Conservation (phyloP, 176 grass and related monocot species). For the Tuctoria greenei region DNA sequence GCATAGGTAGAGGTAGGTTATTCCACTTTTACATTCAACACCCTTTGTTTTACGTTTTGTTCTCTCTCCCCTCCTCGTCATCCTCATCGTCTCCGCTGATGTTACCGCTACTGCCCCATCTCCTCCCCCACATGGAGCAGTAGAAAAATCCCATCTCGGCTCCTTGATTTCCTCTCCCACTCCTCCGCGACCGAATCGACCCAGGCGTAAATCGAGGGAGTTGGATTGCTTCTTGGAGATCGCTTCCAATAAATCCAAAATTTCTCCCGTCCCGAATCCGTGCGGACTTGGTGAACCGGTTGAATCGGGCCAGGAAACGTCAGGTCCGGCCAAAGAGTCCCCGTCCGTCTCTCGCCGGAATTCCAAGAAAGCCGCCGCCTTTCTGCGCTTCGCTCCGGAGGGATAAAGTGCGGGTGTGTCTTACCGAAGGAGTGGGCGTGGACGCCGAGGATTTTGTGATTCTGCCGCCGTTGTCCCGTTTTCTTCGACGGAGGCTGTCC, state of each 20-base stretch:
- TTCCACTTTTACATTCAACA: slow-evolving; percentile 25
- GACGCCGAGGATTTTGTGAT: slow-evolving; percentile 9
- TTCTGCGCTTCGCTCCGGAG: background rate
- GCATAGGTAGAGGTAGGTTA: slow-evolving; percentile 27
- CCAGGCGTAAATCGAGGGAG: slow-evolving; percentile 24
- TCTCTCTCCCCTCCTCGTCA: background rate
- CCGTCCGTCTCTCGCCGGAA: slow-evolving; percentile 19
- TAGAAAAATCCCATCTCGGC: slow-evolving; percentile 13
- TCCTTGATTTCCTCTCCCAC: background rate
- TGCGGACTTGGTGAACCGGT: slow-evolving; percentile 45
- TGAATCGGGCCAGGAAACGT: slow-evolving; percentile 34
- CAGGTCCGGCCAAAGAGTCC: background rate
- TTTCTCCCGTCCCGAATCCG: slow-evolving; percentile 28
- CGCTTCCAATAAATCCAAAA: slow-evolving; percentile 37
- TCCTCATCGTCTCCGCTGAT: background rate
- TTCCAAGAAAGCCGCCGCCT: slow-evolving; percentile 34
- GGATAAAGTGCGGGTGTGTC: slow-evolving; percentile 4
- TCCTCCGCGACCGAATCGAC: slow-evolving; percentile 30
- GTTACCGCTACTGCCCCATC: slow-evolving; percentile 32
- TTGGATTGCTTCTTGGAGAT: slow-evolving; percentile 39
- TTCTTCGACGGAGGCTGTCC: background rate
- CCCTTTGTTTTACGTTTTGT: slow-evolving; percentile 18
- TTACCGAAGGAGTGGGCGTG: slow-evolving; percentile 6
- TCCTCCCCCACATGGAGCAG: slow-evolving; percentile 16
- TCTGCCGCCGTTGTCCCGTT: background rate